Percentiles rank a stretch among this genome's conserved stretches.
phyloP scores from a whole-genome alignment of 192 early-diverging fungal genomes.

The Pilobolus umbonatus region DNA sequence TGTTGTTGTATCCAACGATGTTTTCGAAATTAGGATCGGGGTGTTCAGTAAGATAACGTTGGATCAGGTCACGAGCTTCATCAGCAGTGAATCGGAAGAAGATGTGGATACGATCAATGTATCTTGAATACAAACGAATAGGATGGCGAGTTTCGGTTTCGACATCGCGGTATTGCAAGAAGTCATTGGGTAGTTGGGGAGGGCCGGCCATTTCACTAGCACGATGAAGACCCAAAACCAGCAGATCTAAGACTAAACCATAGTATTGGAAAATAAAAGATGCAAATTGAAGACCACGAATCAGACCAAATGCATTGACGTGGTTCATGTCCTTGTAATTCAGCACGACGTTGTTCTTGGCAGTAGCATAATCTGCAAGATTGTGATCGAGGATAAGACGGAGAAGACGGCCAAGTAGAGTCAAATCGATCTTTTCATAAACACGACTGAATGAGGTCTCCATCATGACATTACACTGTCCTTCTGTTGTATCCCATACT shows the following conservation, averaged over 20 bases:
- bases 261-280: slow-evolving; percentile 99
- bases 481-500: slow-evolving; percentile 88
- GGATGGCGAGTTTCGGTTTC: slow-evolving; percentile 93
- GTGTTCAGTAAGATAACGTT: slow-evolving; percentile 95
- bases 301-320: slow-evolving; percentile 93
- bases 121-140: slow-evolving; percentile 92
- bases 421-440: slow-evolving; percentile 97
- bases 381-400: slow-evolving; percentile 98
- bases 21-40: slow-evolving; percentile 99
- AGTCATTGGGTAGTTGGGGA: slow-evolving; percentile 89
- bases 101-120: slow-evolving; percentile 91
- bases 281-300: slow-evolving; percentile 96
- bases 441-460: slow-evolving; percentile 89
- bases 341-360: slow-evolving; percentile 97
- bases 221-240: slow-evolving; percentile 90
- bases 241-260: slow-evolving; percentile 90
- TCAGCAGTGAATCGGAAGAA: slow-evolving; percentile 92
- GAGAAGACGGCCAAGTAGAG: slow-evolving; percentile 87
- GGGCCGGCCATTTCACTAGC: slow-evolving; percentile 97
- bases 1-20: slow-evolving; percentile 97
- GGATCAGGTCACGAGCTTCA: slow-evolving; percentile 91
- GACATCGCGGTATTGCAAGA: slow-evolving; percentile 91
- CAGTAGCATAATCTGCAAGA: slow-evolving; percentile 99
- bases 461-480: slow-evolving; percentile 95
- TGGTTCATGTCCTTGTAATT: slow-evolving; percentile 99